These are phyloP conservation scores for Astrothelium macrocarpum DNA, from an alignment of 495 filamentous ascomycete species.

Conservation along the genomic window DNA sequence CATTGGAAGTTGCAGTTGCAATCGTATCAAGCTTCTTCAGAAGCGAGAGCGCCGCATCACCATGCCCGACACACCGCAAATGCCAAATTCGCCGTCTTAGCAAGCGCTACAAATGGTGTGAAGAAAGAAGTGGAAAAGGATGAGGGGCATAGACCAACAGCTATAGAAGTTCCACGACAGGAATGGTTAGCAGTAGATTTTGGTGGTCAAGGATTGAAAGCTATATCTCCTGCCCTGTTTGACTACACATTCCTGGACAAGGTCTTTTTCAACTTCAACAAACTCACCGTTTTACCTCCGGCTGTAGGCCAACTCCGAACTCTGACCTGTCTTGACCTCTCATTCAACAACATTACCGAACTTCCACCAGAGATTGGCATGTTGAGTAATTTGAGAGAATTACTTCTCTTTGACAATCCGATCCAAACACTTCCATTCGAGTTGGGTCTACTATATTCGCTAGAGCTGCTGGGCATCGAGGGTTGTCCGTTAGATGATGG, in stretches of 20 bases:
- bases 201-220: slow-evolving; percentile 82
- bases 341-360: slow-evolving; percentile 71
- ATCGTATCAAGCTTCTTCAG: slow-evolving; percentile 61
- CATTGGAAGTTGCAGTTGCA: slow-evolving; percentile 86
- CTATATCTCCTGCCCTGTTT: slow-evolving; percentile 69
- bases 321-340: slow-evolving; percentile 73
- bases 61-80: slow-evolving; percentile 50
- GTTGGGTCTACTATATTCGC: slow-evolving; percentile 71
- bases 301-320: slow-evolving; percentile 71
- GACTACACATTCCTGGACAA: slow-evolving; percentile 77
- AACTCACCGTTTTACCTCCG: slow-evolving; percentile 63
- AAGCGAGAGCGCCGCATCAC: slow-evolving; percentile 53
- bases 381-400: slow-evolving; percentile 72
- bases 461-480: slow-evolving; percentile 85
- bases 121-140: slow-evolving; percentile 50
- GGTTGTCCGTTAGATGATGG: slow-evolving; percentile 74
- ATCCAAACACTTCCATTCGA: slow-evolving; percentile 74
- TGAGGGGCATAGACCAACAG: slow-evolving; percentile 48
- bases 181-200: slow-evolving; percentile 88
- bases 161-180: slow-evolving; percentile 44
- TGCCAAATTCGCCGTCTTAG: slow-evolving; percentile 21
- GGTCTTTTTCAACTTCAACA: slow-evolving; percentile 86
- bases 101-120: slow-evolving; percentile 51
- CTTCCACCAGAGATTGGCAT: slow-evolving; percentile 91
- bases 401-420: slow-evolving; percentile 81